Evolutionary conservation across 73 alveolate species (phyloP), one percentile per base, ranked within the genome.

Genomic region (Tetrahymena thermophila): DNA sequence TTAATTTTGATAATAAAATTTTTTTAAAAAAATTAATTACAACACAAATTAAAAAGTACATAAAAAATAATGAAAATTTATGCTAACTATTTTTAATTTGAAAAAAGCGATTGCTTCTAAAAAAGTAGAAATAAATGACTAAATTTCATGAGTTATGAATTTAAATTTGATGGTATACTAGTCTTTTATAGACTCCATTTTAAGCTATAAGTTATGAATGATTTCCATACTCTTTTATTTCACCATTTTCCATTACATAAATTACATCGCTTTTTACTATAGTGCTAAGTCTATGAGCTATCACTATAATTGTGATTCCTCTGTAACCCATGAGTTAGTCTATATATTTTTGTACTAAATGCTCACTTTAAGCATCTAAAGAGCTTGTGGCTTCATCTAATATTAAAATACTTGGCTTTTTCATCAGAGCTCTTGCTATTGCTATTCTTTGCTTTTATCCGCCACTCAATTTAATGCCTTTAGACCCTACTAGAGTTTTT

Each of bases 321-420:
- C 57, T 71, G 31, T 71, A 71, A 71, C 89, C 84, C 97, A 94
- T 57, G 21, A 95, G 83, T 95, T 56, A 21, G 50, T 96, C 95
- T 25, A 96, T 71, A 34, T 94, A 85, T 16, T n/a, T 93, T 85
- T 95, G 37, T 10, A 96, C 97, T 25, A 43, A 96, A 15, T 83
- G 19, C 95, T 96, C 96, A 85, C 95, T 89, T 85, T 94, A 93
- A 1, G 94, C 85, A 96, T 96, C 97, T 28, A 96, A 34, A 43
- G 97, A 97, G 95, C 97, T 97, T 21, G 99, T 98, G 25, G 99
- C 99, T 96, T 98, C 99, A 94, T 98, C 99, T 94, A 98, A 96
- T 16, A 98, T 96, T 55, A 98, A 98, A 55, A 98, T 94, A 50
- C 96, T 97, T 10, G 99, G 99, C 85, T 98, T 97, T 42, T 96